Evolutionary conservation across 2,329 filamentous ascomycete genomes (phyloP).

Genomic region (Raffaelea ambrosiae): DNA sequence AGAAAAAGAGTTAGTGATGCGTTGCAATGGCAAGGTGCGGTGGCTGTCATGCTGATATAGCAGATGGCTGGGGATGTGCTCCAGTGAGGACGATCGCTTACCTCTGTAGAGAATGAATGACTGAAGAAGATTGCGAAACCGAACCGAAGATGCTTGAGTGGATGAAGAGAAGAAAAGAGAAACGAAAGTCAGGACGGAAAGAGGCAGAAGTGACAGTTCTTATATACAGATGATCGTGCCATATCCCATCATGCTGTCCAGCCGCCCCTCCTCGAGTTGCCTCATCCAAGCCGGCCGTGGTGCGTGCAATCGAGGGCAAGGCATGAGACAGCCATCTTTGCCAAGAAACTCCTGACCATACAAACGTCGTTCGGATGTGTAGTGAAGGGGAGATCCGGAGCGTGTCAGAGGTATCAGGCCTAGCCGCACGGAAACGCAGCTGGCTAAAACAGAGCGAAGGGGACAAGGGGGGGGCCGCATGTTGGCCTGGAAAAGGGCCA

Average conservation of each 20-base stretch:
- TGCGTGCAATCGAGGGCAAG: slow-evolving; percentile 7
- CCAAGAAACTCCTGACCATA: slow-evolving; percentile 22
- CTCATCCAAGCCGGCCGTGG: neutral
- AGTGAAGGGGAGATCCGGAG: slow-evolving; percentile 28
- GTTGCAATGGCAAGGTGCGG: too few species aligned
- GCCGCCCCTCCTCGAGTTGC: too few species aligned
- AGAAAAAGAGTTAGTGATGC: neutral
- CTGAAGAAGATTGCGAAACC: slow-evolving; percentile 24
- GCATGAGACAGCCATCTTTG: slow-evolving; percentile 18
- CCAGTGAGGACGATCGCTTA: slow-evolving; percentile 17
- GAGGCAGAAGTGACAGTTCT: slow-evolving; percentile 17
- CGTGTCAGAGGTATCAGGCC: slow-evolving; percentile 28
- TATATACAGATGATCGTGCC: slow-evolving; percentile 26
- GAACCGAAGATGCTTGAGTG: slow-evolving; percentile 21
- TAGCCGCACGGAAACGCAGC: slow-evolving; percentile 18
- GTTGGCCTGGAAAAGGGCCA: slow-evolving; percentile 8
- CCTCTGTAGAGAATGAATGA: slow-evolving; percentile 41
- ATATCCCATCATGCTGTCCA: too few species aligned
- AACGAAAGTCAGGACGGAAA: slow-evolving; percentile 9
- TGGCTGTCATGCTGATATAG: too few species aligned
- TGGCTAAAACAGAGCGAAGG: slow-evolving; percentile 20
- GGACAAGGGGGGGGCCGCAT: neutral
- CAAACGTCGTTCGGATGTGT: slow-evolving; percentile 25
- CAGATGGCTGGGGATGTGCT: slow-evolving; percentile 3
- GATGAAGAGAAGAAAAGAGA: slow-evolving; percentile 23